phyloP scores from a whole-genome alignment of 805 yeast genomes.

The Barnettozyma siamensis region DNA sequence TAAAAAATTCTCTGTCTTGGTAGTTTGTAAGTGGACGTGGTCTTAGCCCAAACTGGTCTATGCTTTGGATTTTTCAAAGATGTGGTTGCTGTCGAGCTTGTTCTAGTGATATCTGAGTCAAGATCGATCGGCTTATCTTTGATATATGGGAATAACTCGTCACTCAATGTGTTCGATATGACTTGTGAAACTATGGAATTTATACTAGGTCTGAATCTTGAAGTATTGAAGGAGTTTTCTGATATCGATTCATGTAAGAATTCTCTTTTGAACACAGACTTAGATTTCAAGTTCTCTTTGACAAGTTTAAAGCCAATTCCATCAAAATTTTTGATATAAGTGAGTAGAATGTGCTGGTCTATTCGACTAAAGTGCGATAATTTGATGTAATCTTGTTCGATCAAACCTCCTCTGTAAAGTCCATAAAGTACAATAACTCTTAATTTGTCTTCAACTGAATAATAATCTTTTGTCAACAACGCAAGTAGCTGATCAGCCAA shows the following conservation, averaged over 20 bases:
- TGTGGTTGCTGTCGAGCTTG: conserved; percentile 31
- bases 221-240: conserved; percentile 46
- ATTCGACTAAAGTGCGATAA: conserved; percentile 51
- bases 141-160: conserved; percentile 61
- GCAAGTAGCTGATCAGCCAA: conserved; percentile 58
- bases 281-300: conserved; percentile 35
- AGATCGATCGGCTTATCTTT: conserved; percentile 64
- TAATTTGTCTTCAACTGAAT: conserved; percentile 60
- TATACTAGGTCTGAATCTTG: conserved; percentile 69
- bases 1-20: conserved; percentile 68
- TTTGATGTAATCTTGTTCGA: conserved; percentile 67
- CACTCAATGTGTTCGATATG: conserved; percentile 47
- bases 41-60: conserved; percentile 72
- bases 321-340: conserved; percentile 52
- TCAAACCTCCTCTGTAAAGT: conserved; percentile 74
- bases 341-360: conserved; percentile 39
- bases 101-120: conserved; percentile 28
- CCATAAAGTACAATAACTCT: conserved; percentile 73
- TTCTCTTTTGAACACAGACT: conserved; percentile 38
- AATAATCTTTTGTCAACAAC: conserved; percentile 42
- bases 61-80: conserved; percentile 68
- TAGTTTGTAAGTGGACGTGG: conserved; percentile 28
- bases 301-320: conserved; percentile 53
- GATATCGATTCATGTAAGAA: conserved; percentile 48
- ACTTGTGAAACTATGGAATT: conserved; percentile 51